These are phyloP conservation scores for Neocallimastix lanati DNA, from an alignment of 192 early-diverging fungal species.

Conservation along the genomic window DNA sequence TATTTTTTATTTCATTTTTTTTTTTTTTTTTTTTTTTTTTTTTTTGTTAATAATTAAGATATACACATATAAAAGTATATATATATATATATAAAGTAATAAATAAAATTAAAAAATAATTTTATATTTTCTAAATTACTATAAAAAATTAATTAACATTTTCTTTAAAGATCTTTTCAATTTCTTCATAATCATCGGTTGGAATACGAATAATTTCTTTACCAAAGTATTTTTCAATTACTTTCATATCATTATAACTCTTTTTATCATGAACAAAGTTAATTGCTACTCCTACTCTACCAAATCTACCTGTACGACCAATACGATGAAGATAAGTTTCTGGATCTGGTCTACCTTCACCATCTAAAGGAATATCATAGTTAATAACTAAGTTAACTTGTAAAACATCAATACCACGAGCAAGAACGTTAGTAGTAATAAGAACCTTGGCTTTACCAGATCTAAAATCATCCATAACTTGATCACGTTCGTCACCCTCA, in stretches of 20 bases:
- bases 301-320: slow-evolving; percentile 93
- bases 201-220: slow-evolving; percentile 60
- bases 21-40: too few species aligned
- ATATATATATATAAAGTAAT: too few species aligned
- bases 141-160: slow-evolving; percentile 18
- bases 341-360: slow-evolving; percentile 44
- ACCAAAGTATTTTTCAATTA: slow-evolving; percentile 64
- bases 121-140: too few species aligned
- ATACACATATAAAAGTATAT: too few species aligned
- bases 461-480: slow-evolving; percentile 83
- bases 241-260: slow-evolving; percentile 57
- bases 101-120: too few species aligned
- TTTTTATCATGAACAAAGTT: slow-evolving; percentile 79
- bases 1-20: too few species aligned
- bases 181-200: slow-evolving; percentile 62
- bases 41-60: too few species aligned
- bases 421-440: slow-evolving; percentile 90
- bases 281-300: slow-evolving; percentile 79
- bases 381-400: slow-evolving; percentile 93
- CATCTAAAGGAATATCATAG: slow-evolving; percentile 77
- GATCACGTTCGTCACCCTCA: slow-evolving; percentile 59
- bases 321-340: slow-evolving; percentile 97
- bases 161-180: slow-evolving; percentile 76
- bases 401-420: slow-evolving; percentile 92
- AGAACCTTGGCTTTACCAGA: slow-evolving; percentile 77